Evolutionary conservation across 768 basidiomycete genomes (phyloP), one percentile per base, ranked within the genome.

Genomic region (Mycena alexandri): DNA sequence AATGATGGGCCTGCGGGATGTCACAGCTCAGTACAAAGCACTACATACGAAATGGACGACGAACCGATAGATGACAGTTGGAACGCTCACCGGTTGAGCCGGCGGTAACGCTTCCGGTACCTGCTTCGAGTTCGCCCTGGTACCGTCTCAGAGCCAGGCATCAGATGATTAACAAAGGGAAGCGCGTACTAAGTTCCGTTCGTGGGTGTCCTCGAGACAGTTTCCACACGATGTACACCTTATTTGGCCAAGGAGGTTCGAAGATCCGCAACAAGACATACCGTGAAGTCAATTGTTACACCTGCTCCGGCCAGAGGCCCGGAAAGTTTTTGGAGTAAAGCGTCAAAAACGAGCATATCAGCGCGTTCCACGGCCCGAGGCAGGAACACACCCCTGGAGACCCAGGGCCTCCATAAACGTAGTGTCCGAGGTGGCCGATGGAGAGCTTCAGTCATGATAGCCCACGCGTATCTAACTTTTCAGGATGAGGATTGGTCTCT

Each of bases 121-220:
- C 83, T 25, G 80, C 81, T 67, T 81, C 83, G 12, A 85, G 75
- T 71, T 86, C 83, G 46, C 81, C 82, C 72, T 85, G 79, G 71
- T 29, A 29, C 29, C 12, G 83, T 83, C 14, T 77, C 80, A 13
- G 81, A 81, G 69, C 63, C 16, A 11, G 17, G 17, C 34, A 10
- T 12, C 14, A 11, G 6, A 42, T n/a, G 8, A 48, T 51, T 8
- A 44, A 24, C 34, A 24, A 59, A 57, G 43, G 14, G 10, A 24
- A 47, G 22, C 25, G 50, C 38, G 53, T 16, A 56, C 56, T 85
- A 86, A 41, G 82, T 84, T 8, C 85, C 84, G 14, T 85, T 85
- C 80, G 85, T 82, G 72, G 77, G 68, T 11, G 80, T 81, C 19
- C 82, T 79, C 13, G 78, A 80, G 76, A 84, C 85, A 29, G 78